A percentile compares a stretch with the other conserved stretches of the same genome.
Conservation (phyloP, 1,139 yeast genomes). For the Taphrina sp. region DNA sequence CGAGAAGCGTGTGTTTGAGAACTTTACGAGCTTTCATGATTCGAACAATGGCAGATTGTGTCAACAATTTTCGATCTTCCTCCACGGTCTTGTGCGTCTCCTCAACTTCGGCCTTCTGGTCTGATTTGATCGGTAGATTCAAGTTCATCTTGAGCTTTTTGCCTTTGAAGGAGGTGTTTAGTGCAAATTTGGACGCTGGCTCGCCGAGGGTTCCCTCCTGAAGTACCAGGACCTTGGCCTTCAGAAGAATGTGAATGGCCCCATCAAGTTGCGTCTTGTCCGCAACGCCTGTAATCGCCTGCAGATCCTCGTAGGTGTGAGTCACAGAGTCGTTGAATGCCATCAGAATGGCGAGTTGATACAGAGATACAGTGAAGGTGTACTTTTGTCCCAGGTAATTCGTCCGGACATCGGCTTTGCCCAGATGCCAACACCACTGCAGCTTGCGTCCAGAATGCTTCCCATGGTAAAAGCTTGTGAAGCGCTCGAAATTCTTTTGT, state of each 20-base stretch:
- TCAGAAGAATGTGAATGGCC: slow-evolving; percentile 73
- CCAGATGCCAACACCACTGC: slow-evolving; percentile 94
- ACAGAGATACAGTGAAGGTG: slow-evolving; percentile 78
- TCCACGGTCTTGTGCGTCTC: slow-evolving; percentile 83
- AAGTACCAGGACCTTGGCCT: slow-evolving; percentile 66
- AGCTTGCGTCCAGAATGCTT: slow-evolving; percentile 86
- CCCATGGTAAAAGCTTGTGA: slow-evolving; percentile 64
- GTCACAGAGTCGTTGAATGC: slow-evolving; percentile 69
- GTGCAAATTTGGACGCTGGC: slow-evolving; percentile 50
- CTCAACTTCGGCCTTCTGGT: slow-evolving; percentile 71
- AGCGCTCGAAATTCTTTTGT: slow-evolving; percentile 60
- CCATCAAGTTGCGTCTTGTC: slow-evolving; percentile 66
- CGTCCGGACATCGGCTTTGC: slow-evolving; percentile 91
- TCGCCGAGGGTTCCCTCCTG: slow-evolving; percentile 43
- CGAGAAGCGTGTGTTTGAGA: slow-evolving; percentile 72
- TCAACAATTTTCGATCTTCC: slow-evolving; percentile 78
- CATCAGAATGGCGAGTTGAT: slow-evolving; percentile 79
- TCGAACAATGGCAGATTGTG: slow-evolving; percentile 91
- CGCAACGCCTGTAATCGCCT: slow-evolving; percentile 62
- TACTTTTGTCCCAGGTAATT: slow-evolving; percentile 73
- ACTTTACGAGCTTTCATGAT: slow-evolving; percentile 68
- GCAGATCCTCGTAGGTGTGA: slow-evolving; percentile 61
- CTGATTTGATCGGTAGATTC: slow-evolving; percentile 76
- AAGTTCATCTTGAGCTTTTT: slow-evolving; percentile 83
- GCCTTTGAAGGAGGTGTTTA: slow-evolving; percentile 79